Evolutionary conservation across 2,329 filamentous ascomycete species (phyloP).

Genomic region (Colletotrichum musae): DNA sequence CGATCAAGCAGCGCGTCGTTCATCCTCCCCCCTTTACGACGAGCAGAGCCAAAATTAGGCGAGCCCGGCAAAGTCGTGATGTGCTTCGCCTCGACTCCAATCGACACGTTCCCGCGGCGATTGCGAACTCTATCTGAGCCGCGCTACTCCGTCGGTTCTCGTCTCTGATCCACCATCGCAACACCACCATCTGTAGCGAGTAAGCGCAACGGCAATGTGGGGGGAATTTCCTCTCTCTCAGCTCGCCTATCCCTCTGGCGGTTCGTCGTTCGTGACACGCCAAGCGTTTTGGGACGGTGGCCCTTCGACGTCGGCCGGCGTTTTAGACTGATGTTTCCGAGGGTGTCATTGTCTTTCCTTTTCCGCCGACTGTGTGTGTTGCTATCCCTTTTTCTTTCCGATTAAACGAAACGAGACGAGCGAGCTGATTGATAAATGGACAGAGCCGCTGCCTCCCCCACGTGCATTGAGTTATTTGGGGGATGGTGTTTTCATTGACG

Average conservation of each 20-base stretch:
- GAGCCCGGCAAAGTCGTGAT: too few relatives aligned
- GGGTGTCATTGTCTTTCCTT: not conserved
- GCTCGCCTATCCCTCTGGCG: not conserved
- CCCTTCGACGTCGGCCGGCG: not conserved
- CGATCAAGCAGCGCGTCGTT: too few relatives aligned
- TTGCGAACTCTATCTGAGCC: not conserved
- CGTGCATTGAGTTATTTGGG: not conserved
- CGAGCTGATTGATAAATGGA: not conserved
- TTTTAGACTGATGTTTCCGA: conserved; percentile 5
- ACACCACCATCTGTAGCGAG: too few relatives aligned
- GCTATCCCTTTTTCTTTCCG: too few relatives aligned
- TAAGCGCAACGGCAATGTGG: not conserved
- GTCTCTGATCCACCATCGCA: not conserved
- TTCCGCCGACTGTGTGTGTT: too few relatives aligned
- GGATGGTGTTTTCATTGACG: not conserved
- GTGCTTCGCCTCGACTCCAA: not conserved
- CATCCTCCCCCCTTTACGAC: too few relatives aligned
- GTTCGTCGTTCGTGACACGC: conserved; percentile 6
- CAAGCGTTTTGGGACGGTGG: conserved; percentile 23
- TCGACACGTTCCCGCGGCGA: not conserved
- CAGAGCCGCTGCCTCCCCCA: too few relatives aligned
- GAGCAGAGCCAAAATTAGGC: not conserved
- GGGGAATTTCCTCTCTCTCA: not conserved
- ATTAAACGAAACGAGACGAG: too few relatives aligned
- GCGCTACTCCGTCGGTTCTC: not conserved